A percentile compares a stretch with the other conserved stretches of the same genome.
These are phyloP conservation scores for Kurtzmaniella quercitrusa DNA, from an alignment of 1,139 yeast genomes.

Conservation along the genomic window DNA sequence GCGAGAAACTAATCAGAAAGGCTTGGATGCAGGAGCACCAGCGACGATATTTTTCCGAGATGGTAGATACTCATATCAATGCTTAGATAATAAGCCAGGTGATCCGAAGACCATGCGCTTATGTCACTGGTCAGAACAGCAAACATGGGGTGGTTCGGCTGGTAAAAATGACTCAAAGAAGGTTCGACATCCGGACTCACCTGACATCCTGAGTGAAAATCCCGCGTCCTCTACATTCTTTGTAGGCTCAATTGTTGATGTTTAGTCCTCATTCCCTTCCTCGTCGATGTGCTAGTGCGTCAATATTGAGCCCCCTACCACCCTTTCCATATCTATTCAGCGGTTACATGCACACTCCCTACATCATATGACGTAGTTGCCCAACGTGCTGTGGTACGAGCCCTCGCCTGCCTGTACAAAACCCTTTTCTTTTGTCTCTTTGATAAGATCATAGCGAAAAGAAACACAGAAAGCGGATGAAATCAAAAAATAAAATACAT, in stretches of 20 bases:
- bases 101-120: not conserved
- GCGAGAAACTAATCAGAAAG: not conserved
- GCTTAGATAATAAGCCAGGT: not conserved
- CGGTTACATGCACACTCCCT: not conserved
- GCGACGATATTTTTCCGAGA: no score
- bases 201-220: no score
- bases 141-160: no score
- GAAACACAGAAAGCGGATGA: not conserved
- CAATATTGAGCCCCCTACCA: not conserved
- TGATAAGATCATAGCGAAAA: not conserved
- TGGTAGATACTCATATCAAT: no score
- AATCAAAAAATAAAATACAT: not conserved
- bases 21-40: no score
- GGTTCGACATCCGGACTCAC: no score
- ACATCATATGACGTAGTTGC: not conserved
- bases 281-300: not conserved
- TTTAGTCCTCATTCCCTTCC: not conserved
- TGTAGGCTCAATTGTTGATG: no score
- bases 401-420: not conserved
- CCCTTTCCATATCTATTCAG: not conserved
- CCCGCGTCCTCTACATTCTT: no score
- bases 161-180: no score
- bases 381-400: not conserved
- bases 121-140: no score
- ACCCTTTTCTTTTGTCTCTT: not conserved